These are phyloP conservation scores for Diaporthe eres DNA, from an alignment of 2,329 filamentous ascomycete species.

Conservation along the genomic window DNA sequence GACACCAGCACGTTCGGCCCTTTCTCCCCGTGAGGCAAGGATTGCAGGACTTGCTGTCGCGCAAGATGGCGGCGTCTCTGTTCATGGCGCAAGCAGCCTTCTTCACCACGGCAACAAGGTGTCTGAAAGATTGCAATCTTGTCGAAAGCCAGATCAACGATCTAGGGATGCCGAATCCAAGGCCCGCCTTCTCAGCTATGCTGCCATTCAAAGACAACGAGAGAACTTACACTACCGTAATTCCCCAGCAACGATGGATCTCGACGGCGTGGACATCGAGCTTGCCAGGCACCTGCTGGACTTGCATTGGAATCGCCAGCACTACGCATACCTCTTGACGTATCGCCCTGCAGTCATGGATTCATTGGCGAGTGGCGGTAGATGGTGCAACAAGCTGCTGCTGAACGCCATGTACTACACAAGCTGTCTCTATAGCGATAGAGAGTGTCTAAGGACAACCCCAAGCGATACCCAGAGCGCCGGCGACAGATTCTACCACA, in stretches of 20 bases:
- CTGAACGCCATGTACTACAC: conserved; percentile 21
- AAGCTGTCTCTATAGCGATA: not conserved
- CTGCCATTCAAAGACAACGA: not conserved
- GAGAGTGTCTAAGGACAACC: conserved; percentile 2
- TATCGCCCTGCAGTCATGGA: conserved; percentile 15
- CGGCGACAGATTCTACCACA: conserved; percentile 2
- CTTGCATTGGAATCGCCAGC: conserved; percentile 8
- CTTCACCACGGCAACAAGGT: conserved; percentile 4
- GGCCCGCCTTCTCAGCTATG: conserved; percentile 6
- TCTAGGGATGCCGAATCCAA: not conserved
- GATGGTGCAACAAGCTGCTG: conserved; percentile 13
- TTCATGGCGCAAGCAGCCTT: not conserved
- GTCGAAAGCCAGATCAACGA: not conserved
- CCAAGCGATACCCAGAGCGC: conserved; percentile 15
- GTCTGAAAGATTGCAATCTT: not conserved
- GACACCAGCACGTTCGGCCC: not conserved
- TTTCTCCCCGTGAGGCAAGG: conserved; percentile 6
- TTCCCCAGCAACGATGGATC: not conserved
- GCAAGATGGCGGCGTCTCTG: not conserved
- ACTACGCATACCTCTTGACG: conserved; percentile 1
- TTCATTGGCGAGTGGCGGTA: not conserved
- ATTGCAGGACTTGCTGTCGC: not conserved
- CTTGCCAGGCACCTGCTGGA: conserved; percentile 1
- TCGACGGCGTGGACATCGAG: conserved; percentile 2
- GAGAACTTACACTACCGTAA: not conserved